phyloP scores from a whole-genome alignment of 768 basidiomycete genomes.

The Clathrus columnatus region DNA sequence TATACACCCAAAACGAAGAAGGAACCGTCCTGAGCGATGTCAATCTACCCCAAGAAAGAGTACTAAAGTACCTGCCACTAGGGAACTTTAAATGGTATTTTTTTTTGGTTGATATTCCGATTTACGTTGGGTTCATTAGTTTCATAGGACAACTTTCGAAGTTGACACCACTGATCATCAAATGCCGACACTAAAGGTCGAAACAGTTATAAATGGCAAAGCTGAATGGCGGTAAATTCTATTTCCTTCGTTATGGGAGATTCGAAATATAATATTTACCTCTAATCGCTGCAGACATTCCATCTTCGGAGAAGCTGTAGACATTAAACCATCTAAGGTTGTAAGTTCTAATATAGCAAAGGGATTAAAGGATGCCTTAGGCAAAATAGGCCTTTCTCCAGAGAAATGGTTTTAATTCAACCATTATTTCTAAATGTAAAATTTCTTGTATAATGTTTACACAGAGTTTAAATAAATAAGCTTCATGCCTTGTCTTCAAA shows the following conservation, averaged over 20 bases:
- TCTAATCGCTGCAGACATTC: conserved; percentile 30
- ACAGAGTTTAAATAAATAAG: no score
- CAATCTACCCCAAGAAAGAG: conserved; percentile 44
- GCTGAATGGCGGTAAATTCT: conserved; percentile 39
- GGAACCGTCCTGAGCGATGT: conserved; percentile 25
- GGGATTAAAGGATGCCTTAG: conserved; percentile 45
- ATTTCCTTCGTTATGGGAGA: neutral
- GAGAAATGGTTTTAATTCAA: conserved; percentile 44
- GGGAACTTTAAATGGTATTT: conserved; percentile 63
- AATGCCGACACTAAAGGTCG: conserved; percentile 44
- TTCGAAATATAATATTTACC: neutral
- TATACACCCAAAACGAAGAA: conserved; percentile 1
- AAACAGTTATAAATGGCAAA: conserved; percentile 53
- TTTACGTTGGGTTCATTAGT: neutral
- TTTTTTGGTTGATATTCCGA: neutral
- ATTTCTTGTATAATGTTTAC: no score
- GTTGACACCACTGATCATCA: conserved; percentile 51
- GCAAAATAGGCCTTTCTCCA: conserved; percentile 15
- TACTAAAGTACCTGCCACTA: conserved; percentile 48
- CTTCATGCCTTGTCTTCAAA: neutral
- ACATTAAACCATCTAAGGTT: conserved; percentile 32
- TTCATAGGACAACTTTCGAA: conserved; percentile 53
- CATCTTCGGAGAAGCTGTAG: conserved; percentile 40
- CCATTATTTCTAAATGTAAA: no score
- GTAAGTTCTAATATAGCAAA: conserved; percentile 39